Conservation (phyloP, 2,329 filamentous ascomycete species). For the Colletotrichum lini region DNA sequence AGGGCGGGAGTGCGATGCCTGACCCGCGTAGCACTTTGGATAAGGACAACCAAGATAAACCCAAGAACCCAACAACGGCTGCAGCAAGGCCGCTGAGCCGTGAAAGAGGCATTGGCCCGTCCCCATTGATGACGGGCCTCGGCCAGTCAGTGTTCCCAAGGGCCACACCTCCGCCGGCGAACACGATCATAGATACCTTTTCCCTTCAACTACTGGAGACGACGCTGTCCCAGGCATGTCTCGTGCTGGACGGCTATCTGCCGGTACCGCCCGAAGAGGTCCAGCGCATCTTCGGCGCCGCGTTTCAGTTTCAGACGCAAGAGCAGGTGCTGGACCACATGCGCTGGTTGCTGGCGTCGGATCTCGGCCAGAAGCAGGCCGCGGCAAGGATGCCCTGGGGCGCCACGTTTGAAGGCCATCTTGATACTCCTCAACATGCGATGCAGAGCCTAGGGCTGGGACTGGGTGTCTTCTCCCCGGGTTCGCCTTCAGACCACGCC, state of each 20-base stretch:
- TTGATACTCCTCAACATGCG: neutral
- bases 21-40: neutral
- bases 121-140: neutral
- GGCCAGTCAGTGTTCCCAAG: neutral
- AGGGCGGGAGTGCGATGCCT: neutral
- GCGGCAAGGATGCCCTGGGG: neutral
- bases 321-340: neutral
- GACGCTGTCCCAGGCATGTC: neutral
- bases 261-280: neutral
- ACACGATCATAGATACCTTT: neutral
- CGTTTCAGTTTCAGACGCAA: neutral
- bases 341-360: neutral
- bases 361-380: neutral
- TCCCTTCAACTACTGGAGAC: neutral
- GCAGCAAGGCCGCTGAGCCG: neutral
- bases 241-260: neutral
- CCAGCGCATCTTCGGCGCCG: neutral
- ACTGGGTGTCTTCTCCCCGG: neutral
- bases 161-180: neutral
- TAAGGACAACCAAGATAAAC: neutral
- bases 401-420: neutral
- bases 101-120: neutral
- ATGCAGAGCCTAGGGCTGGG: neutral
- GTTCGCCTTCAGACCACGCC: neutral
- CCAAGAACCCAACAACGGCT: no score